A percentile compares a stretch with the other conserved stretches of the same genome.
Conservation (phyloP, 176 grass and related monocot species). For the Triticum turgidum region DNA sequence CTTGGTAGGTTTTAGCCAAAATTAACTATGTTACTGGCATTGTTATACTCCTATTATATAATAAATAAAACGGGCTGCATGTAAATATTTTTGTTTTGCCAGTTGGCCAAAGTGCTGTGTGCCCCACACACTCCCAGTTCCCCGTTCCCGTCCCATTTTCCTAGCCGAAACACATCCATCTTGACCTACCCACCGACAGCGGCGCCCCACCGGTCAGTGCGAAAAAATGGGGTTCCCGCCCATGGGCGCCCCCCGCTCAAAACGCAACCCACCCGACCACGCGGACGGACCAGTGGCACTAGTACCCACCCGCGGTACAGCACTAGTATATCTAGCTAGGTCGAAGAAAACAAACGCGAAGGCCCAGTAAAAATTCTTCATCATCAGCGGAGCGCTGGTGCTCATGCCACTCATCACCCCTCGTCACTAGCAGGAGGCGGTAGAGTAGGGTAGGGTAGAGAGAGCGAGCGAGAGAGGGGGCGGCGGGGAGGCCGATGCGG, state of each 20-base stretch:
- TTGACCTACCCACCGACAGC: not conserved
- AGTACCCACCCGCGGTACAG: not conserved
- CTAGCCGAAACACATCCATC: not conserved
- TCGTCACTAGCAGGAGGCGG: not conserved
- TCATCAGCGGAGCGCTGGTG: not conserved
- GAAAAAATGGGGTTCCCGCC: conserved; percentile 51
- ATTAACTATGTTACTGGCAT: no score
- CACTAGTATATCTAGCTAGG: not conserved
- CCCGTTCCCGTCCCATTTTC: not conserved
- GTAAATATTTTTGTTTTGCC: not conserved
- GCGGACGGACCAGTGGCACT: not conserved
- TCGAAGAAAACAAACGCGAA: not conserved
- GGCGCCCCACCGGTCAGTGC: not conserved
- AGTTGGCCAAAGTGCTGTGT: not conserved
- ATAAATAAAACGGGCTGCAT: no score
- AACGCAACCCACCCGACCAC: conserved; percentile 16
- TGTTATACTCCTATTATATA: no score
- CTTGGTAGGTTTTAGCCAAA: no score
- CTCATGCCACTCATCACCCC: not conserved
- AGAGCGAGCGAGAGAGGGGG: not conserved
- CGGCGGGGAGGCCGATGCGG: conserved; percentile 26
- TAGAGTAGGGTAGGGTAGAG: not conserved
- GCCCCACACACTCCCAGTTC: not conserved
- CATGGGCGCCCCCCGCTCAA: conserved; percentile 31
- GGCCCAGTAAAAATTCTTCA: conserved; percentile 25